Evolutionary conservation across 352 stramenopile species (phyloP).

Genomic region (Nothophytophthora sp.): DNA sequence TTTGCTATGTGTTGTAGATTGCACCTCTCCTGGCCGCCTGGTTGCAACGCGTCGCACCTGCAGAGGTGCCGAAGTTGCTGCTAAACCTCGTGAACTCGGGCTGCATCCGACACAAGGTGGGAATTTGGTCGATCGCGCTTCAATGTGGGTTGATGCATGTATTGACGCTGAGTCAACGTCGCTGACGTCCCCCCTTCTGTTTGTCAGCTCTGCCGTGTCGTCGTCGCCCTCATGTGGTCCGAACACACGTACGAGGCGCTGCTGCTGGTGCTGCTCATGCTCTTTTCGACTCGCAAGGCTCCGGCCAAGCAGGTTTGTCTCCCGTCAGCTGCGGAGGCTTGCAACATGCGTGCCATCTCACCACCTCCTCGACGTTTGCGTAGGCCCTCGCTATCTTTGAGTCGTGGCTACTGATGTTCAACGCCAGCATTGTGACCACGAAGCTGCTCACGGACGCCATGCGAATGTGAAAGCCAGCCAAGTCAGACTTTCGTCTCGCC

Average conservation of each 20-base stretch:
- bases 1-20: background rate
- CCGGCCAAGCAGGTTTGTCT: slow-evolving; percentile 11
- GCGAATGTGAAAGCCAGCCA: too few species aligned
- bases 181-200: too few species aligned
- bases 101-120: slow-evolving; percentile 18
- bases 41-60: slow-evolving; percentile 5
- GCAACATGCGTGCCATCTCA: slow-evolving; percentile 1
- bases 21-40: slow-evolving; percentile 7
- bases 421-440: slow-evolving; percentile 12
- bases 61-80: slow-evolving; percentile 7
- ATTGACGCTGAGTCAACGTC: too few species aligned
- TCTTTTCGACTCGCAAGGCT: slow-evolving; percentile 16
- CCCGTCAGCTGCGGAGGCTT: background rate
- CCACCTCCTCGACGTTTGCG: background rate
- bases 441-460: slow-evolving; percentile 15
- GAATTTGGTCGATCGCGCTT: background rate
- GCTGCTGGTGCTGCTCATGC: slow-evolving; percentile 11
- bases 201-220: slow-evolving; percentile 11
- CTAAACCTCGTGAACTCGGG: slow-evolving; percentile 7
- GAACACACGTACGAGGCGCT: slow-evolving; percentile 13
- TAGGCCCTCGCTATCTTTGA: slow-evolving; percentile 11
- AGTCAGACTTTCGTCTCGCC: too few species aligned
- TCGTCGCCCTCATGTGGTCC: slow-evolving; percentile 15
- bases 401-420: slow-evolving; percentile 8
- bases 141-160: too few species aligned